Evolutionary conservation across 495 filamentous ascomycete species (phyloP).

Genomic region (Sabuloglossum arenarium): DNA sequence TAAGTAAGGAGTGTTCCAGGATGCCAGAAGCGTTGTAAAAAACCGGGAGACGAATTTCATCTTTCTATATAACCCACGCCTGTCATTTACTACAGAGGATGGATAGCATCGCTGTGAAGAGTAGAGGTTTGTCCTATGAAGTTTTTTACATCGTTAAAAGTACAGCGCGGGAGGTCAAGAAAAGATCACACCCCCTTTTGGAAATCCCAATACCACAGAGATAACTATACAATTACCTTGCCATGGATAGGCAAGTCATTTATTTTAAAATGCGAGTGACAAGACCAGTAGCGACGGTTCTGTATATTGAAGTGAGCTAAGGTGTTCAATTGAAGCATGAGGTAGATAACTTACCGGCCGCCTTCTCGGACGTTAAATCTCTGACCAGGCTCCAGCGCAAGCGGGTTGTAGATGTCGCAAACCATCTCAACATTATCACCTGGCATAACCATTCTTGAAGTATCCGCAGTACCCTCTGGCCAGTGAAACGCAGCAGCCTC

Average conservation of each 20-base stretch:
- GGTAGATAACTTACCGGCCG: conserved; percentile 28
- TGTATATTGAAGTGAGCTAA: neutral
- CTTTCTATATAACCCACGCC: too few species aligned
- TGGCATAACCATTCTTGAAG: conserved; percentile 70
- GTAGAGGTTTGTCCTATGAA: neutral
- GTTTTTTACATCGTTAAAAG: neutral
- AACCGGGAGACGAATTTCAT: too few species aligned
- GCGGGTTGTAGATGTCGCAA: conserved; percentile 53
- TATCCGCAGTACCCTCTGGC: conserved; percentile 54
- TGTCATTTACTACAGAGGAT: too few species aligned
- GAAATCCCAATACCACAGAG: neutral
- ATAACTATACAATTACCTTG: neutral
- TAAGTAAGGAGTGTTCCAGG: too few species aligned
- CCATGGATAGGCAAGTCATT: conserved; percentile 5
- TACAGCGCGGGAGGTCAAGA: neutral
- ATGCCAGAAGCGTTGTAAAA: too few species aligned
- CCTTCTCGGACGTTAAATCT: conserved; percentile 95
- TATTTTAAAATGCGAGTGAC: conserved; percentile 68
- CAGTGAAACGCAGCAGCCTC: conserved; percentile 64
- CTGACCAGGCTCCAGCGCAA: conserved; percentile 74
- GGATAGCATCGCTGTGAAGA: neutral
- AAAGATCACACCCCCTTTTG: neutral
- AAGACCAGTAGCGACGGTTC: conserved; percentile 75
- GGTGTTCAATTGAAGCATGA: neutral
- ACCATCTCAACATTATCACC: conserved; percentile 98